phyloP scores from a whole-genome alignment of 306 rosid genomes.

The Citrullus colocynthis region DNA sequence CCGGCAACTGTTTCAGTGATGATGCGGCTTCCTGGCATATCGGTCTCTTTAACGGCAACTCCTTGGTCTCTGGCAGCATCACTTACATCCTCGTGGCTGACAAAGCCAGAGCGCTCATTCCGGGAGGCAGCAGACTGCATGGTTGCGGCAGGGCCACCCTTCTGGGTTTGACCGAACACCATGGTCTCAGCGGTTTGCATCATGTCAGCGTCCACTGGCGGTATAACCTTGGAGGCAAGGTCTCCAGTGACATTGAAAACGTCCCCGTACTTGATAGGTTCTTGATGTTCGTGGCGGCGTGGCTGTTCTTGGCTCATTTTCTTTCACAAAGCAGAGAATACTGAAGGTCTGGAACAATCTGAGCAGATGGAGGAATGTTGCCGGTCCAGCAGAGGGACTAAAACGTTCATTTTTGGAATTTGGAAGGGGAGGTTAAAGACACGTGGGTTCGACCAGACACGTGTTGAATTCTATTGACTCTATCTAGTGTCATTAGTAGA shows the following conservation, averaged over 20 bases:
- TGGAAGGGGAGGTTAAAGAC: not conserved
- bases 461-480: not conserved
- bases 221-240: slow-evolving; percentile 36
- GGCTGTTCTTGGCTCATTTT: slow-evolving; percentile 50
- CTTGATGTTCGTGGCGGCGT: not conserved
- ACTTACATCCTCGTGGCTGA: slow-evolving; percentile 29
- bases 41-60: slow-evolving; percentile 39
- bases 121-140: slow-evolving; percentile 58
- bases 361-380: not conserved
- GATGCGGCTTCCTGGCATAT: slow-evolving; percentile 37
- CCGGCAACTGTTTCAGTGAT: slow-evolving; percentile 62
- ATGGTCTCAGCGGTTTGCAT: slow-evolving; percentile 60
- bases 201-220: slow-evolving; percentile 69
- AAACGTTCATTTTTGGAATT: not conserved
- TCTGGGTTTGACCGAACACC: slow-evolving; percentile 48
- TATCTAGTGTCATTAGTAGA: not conserved
- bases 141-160: slow-evolving; percentile 42
- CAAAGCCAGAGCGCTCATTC: slow-evolving; percentile 42
- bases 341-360: not conserved
- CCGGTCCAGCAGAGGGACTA: not conserved
- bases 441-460: not conserved
- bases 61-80: slow-evolving; percentile 37
- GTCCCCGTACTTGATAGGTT: slow-evolving; percentile 55
- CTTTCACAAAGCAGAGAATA: not conserved
- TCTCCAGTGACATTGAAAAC: slow-evolving; percentile 44